Conservation (phyloP, 306 rosid species). For the Prunus mume region DNA sequence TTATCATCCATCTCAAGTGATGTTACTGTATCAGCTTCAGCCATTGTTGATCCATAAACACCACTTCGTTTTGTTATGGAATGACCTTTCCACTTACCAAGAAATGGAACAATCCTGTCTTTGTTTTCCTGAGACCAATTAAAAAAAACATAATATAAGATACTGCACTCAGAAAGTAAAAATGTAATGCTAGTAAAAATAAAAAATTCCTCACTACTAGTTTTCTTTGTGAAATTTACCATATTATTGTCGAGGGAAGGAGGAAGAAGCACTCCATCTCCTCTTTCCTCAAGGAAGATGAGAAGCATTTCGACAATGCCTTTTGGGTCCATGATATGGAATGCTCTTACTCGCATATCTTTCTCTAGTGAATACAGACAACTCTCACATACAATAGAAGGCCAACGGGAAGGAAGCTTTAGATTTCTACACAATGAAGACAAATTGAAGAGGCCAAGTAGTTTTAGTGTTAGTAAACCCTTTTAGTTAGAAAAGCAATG, state of each 20-base stretch:
- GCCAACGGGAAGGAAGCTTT: slow-evolving; percentile 83
- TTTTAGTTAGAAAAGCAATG: background rate
- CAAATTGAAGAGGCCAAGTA: slow-evolving; percentile 19
- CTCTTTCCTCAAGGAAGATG: slow-evolving; percentile 82
- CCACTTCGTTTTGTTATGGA: slow-evolving; percentile 91
- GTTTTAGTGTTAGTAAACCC: background rate
- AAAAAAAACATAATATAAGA: background rate
- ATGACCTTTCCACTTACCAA: slow-evolving; percentile 89
- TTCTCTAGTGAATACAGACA: slow-evolving; percentile 68
- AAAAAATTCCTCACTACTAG: background rate
- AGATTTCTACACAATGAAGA: slow-evolving; percentile 61
- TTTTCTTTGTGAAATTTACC: slow-evolving; percentile 35
- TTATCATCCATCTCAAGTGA: slow-evolving; percentile 58
- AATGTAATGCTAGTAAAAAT: background rate
- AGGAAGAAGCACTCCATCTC: slow-evolving; percentile 46
- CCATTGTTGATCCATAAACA: slow-evolving; percentile 84
- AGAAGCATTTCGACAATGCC: slow-evolving; percentile 81
- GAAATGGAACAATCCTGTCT: slow-evolving; percentile 67
- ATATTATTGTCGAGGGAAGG: slow-evolving; percentile 35
- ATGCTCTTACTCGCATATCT: slow-evolving; percentile 84
- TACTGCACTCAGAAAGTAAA: background rate
- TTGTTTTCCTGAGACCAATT: slow-evolving; percentile 28
- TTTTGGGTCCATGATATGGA: slow-evolving; percentile 88
- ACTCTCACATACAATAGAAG: slow-evolving; percentile 89
- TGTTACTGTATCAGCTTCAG: slow-evolving; percentile 65